Evolutionary conservation across 2,329 filamentous ascomycete species (phyloP).

Genomic region (Neonectria hederae): DNA sequence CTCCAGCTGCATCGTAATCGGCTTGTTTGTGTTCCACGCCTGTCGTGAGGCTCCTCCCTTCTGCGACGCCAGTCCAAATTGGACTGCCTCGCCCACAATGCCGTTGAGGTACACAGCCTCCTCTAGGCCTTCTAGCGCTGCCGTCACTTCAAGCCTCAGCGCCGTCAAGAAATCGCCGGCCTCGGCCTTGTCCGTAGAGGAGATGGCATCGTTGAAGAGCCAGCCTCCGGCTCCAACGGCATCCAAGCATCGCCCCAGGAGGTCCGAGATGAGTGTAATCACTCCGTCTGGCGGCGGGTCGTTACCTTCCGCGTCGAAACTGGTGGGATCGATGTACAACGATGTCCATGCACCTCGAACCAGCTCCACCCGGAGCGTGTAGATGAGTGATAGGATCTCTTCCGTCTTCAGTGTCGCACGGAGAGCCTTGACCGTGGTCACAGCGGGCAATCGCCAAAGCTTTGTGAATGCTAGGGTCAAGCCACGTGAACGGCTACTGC

Average conservation of each 20-base stretch:
- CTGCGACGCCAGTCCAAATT: conserved; percentile 60
- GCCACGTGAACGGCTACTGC: conserved; percentile 68
- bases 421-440: conserved; percentile 69
- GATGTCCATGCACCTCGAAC: conserved; percentile 80
- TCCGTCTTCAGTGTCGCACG: conserved; percentile 70
- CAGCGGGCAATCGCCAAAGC: conserved; percentile 71
- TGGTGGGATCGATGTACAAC: conserved; percentile 70
- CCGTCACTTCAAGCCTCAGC: conserved; percentile 74
- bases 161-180: conserved; percentile 71
- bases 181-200: conserved; percentile 61
- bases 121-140: conserved; percentile 76
- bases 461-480: conserved; percentile 75
- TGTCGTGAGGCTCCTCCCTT: conserved; percentile 44
- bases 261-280: conserved; percentile 75
- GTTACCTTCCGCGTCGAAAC: conserved; percentile 54
- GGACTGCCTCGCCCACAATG: conserved; percentile 72
- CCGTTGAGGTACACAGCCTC: conserved; percentile 73
- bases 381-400: conserved; percentile 76
- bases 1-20: conserved; percentile 54
- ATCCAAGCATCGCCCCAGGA: conserved; percentile 79
- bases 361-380: conserved; percentile 77
- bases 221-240: conserved; percentile 79
- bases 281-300: conserved; percentile 69
- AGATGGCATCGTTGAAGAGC: conserved; percentile 69
- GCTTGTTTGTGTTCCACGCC: conserved; percentile 51